Evolutionary conservation across 331 rosid genomes (phyloP).

Genomic region (Quercus phellos): DNA sequence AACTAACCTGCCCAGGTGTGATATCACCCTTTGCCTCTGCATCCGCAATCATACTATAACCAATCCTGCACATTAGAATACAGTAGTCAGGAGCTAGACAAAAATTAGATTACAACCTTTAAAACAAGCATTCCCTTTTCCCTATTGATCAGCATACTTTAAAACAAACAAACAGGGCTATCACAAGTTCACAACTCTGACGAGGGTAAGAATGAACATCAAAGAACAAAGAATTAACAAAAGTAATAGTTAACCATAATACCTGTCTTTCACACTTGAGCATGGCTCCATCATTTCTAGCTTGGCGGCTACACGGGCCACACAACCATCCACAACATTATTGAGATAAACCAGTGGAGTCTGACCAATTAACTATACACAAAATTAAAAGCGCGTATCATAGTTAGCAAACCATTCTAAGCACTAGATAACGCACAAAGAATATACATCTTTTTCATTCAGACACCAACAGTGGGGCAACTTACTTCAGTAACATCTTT

Average conservation of each 20-base stretch:
- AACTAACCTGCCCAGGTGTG: conserved; percentile 55
- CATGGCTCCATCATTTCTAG: conserved; percentile 64
- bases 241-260: not conserved
- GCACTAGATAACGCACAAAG: not conserved
- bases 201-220: not conserved
- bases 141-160: not conserved
- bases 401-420: conserved; percentile 13
- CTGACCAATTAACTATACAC: conserved; percentile 51
- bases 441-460: not conserved
- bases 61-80: conserved; percentile 41
- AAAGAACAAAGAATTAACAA: not conserved
- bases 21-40: conserved; percentile 64
- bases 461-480: not conserved
- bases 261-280: conserved; percentile 77
- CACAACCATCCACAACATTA: conserved; percentile 42
- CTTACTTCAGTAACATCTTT: conserved; percentile 59
- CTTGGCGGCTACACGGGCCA: conserved; percentile 58
- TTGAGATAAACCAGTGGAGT: conserved; percentile 65
- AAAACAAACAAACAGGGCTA: not conserved
- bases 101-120: not conserved
- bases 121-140: not conserved
- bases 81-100: not conserved
- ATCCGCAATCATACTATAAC: conserved; percentile 61
- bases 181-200: not conserved
- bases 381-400: not conserved